Base-by-base conservation (phyloP, 2,329 filamentous ascomycete genomes). In the Cladosporium sp. region DNA sequence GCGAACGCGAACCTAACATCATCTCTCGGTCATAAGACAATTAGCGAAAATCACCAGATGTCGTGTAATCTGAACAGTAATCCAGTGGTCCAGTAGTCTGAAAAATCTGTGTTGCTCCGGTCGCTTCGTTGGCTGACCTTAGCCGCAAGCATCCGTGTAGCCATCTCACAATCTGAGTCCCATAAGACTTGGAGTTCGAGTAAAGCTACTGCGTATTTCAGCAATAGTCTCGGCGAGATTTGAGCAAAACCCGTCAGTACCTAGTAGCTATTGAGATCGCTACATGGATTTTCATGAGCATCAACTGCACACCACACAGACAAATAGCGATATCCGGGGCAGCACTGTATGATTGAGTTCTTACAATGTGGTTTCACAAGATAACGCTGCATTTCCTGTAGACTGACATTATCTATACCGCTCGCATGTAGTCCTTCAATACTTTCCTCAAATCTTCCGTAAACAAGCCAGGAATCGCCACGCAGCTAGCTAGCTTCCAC, bases 361-460 rank as follows among this genome's bases (percentile, higher is more conserved):
- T 8, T n/a, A 11, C 10, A 46, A n/a, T 46, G 21, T 46, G 18
- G 3, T n/a, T 8, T 32, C 7, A n/a, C 18, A 54, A 21, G 25
- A 30, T 13, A 25, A 51, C 16, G 58, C 39, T 61, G 58, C 58
- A 34, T 26, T 63, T 46, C 49, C 36, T 63, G 25, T 53, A 14
- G 49, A 56, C 23, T 23, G 46, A 53, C 28, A 63, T 63, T 63
- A 63, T 63, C 49, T 63, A 63, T 63, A 32, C 60, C 58, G 43
- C 23, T 14, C 25, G 58, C 26, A 51, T 36, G 30, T 51, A 21
- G 18, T 56, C 54, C 32, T 30, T 32, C n/a, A n/a, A 54, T 56
- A 56, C 59, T 26, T 53, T 30, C 28, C 60, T 30, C 49, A 16
- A 54, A 54, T n/a, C 49, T 18, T 21, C 30, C 49, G 34, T 34